These are phyloP conservation scores for Chlorella variabilis DNA, from an alignment of 163 green algal species.

Conservation along the genomic window DNA sequence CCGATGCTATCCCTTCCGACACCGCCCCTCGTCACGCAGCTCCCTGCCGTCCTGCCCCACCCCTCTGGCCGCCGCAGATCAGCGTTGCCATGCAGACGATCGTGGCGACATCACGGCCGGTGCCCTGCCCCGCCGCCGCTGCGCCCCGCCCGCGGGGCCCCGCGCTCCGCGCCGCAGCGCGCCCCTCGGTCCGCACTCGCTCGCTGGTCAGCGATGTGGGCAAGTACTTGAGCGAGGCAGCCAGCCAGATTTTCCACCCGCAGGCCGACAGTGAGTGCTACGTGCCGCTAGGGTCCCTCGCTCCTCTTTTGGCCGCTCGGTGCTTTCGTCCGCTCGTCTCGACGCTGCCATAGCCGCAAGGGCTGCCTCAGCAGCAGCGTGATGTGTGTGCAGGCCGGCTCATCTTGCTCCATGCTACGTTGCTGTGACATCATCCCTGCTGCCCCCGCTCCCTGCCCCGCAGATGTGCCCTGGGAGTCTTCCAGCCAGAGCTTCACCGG, in stretches of 20 bases:
- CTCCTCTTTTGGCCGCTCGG: too few species aligned
- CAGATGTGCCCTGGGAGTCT: slow-evolving; percentile 29
- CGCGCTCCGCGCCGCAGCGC: background rate
- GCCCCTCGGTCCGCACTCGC: background rate
- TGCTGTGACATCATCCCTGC: background rate
- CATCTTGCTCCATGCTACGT: too few species aligned
- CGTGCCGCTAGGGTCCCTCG: background rate
- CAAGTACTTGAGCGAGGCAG: slow-evolving; percentile 34
- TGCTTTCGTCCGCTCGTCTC: too few species aligned
- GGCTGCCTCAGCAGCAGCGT: too few species aligned
- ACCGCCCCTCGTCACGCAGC: too few species aligned
- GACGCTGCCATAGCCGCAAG: too few species aligned
- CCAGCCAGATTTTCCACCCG: slow-evolving; percentile 29
- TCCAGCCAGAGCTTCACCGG: slow-evolving; percentile 7
- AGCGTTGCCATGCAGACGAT: slow-evolving; percentile 6
- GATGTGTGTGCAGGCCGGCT: too few species aligned
- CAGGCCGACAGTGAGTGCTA: slow-evolving; percentile 23
- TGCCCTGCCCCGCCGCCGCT: background rate
- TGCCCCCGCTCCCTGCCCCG: background rate
- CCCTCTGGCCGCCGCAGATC: too few species aligned
- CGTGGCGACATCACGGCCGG: background rate
- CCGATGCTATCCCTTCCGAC: too few species aligned
- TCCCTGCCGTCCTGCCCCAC: background rate
- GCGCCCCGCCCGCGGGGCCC: background rate
- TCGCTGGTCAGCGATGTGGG: background rate